phyloP scores from a whole-genome alignment of 345 rosid genomes.

The Gossypium mustelinum region DNA sequence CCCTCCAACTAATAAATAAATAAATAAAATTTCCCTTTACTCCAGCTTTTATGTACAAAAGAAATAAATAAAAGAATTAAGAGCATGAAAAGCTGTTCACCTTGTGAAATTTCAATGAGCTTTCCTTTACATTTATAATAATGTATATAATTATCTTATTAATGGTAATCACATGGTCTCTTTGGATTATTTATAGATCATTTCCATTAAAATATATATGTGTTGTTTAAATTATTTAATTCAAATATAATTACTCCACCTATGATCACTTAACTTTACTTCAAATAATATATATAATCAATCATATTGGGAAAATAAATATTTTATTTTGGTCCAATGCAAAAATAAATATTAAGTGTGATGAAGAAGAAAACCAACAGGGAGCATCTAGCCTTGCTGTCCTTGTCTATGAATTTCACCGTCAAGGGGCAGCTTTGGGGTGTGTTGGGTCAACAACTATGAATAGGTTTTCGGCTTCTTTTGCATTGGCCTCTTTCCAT shows the following conservation, averaged over 20 bases:
- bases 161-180: not conserved
- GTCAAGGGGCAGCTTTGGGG: conserved; percentile 15
- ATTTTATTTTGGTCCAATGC: no score
- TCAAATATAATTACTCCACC: not conserved
- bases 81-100: conserved; percentile 2
- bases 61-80: no score
- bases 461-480: conserved; percentile 19
- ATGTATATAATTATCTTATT: not conserved
- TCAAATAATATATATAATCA: not conserved
- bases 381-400: not conserved
- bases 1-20: no score
- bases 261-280: not conserved
- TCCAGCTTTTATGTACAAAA: no score
- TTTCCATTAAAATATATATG: not conserved
- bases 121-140: not conserved
- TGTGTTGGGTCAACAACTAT: conserved; percentile 24
- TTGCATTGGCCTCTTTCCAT: not conserved
- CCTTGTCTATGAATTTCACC: conserved; percentile 25
- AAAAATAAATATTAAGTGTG: not conserved
- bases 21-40: no score
- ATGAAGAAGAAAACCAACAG: not conserved
- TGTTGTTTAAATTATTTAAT: not conserved
- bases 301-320: not conserved
- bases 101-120: not conserved
- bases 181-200: not conserved